phyloP scores from a whole-genome alignment of 345 rosid species.

The Cochlearia excelsa region DNA sequence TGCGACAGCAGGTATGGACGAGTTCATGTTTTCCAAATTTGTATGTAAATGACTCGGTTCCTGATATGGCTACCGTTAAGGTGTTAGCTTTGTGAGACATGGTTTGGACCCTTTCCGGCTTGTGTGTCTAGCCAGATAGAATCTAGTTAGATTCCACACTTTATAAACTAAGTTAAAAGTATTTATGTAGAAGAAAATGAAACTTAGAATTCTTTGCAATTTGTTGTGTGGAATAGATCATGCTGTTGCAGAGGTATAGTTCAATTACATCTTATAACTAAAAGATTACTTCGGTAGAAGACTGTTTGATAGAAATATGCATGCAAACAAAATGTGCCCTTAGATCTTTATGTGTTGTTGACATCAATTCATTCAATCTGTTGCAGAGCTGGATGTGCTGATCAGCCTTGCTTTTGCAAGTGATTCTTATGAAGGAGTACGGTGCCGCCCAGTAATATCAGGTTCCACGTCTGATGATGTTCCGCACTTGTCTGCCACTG shows the following conservation, averaged over 20 bases:
- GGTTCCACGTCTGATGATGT: slow-evolving; percentile 46
- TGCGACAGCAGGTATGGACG: slow-evolving; percentile 61
- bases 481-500: slow-evolving; percentile 65
- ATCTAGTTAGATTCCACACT: slow-evolving; percentile 14
- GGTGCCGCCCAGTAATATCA: slow-evolving; percentile 64
- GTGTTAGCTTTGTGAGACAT: slow-evolving; percentile 17
- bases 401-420: slow-evolving; percentile 81
- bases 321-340: slow-evolving; percentile 4
- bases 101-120: neutral
- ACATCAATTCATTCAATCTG: slow-evolving; percentile 23
- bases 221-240: neutral
- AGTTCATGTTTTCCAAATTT: slow-evolving; percentile 18
- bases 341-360: slow-evolving; percentile 22
- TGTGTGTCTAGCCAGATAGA: slow-evolving; percentile 11
- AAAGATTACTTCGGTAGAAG: slow-evolving; percentile 11
- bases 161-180: neutral
- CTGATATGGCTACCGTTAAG: neutral
- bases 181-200: slow-evolving; percentile 5
- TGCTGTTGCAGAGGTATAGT: slow-evolving; percentile 4
- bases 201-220: slow-evolving; percentile 10
- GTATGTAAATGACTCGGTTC: neutral
- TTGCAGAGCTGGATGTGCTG: slow-evolving; percentile 89
- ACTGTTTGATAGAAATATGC: slow-evolving; percentile 6
- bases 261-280: slow-evolving; percentile 12
- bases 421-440: slow-evolving; percentile 81